A percentile compares a stretch with the other conserved stretches of the same genome.
phyloP scores from a whole-genome alignment of 2,329 filamentous ascomycete species.

The Aspergillus persii region DNA sequence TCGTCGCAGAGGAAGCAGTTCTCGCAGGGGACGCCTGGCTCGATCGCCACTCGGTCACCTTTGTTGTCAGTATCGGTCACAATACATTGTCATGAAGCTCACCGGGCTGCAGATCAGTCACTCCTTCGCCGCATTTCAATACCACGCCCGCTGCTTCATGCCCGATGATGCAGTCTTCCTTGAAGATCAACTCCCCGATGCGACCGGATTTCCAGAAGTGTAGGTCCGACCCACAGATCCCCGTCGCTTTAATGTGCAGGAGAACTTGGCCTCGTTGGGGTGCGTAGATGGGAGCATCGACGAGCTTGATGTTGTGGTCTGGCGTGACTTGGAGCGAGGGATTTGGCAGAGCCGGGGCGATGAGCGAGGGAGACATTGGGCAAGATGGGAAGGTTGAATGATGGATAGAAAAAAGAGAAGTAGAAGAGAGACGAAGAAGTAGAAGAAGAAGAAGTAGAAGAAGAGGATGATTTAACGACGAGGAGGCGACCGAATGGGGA shows the following conservation, averaged over 20 bases:
- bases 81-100: background rate
- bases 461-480: too few species aligned
- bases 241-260: conserved; percentile 61
- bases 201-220: conserved; percentile 66
- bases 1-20: conserved; percentile 58
- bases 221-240: conserved; percentile 67
- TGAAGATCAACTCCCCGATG: conserved; percentile 62
- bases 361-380: too few species aligned
- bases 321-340: conserved; percentile 61
- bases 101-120: conserved; percentile 51
- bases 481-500: background rate
- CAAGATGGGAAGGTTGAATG: too few species aligned
- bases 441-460: too few species aligned
- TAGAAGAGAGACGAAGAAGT: too few species aligned
- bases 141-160: conserved; percentile 65
- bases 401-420: too few species aligned
- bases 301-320: conserved; percentile 57
- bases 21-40: conserved; percentile 64
- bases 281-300: conserved; percentile 57
- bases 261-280: conserved; percentile 57
- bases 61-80: too few species aligned
- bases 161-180: conserved; percentile 63
- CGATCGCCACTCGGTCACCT: conserved; percentile 65
- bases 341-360: conserved; percentile 36
- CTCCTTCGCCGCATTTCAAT: conserved; percentile 55